Evolutionary conservation across 2,329 filamentous ascomycete species (phyloP).

Genomic region (Purpureocillium takamizusanense): DNA sequence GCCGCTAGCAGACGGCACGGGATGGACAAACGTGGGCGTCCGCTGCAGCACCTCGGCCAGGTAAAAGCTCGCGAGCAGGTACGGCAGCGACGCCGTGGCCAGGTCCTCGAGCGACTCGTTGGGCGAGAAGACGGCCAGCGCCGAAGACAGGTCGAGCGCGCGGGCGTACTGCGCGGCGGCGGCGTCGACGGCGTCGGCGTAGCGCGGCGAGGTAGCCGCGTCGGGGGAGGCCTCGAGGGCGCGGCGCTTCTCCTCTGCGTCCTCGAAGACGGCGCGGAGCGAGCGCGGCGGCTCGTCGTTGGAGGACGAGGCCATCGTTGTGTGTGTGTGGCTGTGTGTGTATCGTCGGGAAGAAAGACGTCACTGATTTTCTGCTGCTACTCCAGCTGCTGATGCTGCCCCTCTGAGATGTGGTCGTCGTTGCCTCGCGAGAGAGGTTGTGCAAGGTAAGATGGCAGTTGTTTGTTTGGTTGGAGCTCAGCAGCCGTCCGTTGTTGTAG

Average conservation of each 20-base stretch:
- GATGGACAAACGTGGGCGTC: conserved; percentile 46
- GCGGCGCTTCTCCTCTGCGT: conserved; percentile 41
- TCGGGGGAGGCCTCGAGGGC: conserved; percentile 56
- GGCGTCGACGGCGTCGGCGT: conserved; percentile 56
- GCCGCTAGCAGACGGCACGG: conserved; percentile 17
- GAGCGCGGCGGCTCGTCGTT: conserved; percentile 38
- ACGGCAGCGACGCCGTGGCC: conserved; percentile 75
- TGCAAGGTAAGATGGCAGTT: no score
- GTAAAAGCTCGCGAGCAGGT: conserved; percentile 68
- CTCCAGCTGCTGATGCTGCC: no score
- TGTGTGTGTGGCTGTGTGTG: no score
- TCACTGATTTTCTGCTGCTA: no score
- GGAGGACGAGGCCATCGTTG: conserved; percentile 22
- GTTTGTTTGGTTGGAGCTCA: no score
- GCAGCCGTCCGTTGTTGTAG: no score
- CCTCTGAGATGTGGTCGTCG: no score
- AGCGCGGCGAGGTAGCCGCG: conserved; percentile 54
- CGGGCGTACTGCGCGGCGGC: conserved; percentile 65
- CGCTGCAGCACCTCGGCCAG: conserved; percentile 72
- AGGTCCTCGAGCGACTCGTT: conserved; percentile 89
- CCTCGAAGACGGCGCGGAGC: conserved; percentile 38
- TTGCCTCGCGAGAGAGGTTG: no score
- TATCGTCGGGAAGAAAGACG: no score
- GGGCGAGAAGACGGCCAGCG: conserved; percentile 75
- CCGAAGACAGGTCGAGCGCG: conserved; percentile 59